Percentiles rank a stretch among this genome's conserved stretches.
phyloP scores from a whole-genome alignment of 106 monocot genomes.

The Dendrobium catenatum region DNA sequence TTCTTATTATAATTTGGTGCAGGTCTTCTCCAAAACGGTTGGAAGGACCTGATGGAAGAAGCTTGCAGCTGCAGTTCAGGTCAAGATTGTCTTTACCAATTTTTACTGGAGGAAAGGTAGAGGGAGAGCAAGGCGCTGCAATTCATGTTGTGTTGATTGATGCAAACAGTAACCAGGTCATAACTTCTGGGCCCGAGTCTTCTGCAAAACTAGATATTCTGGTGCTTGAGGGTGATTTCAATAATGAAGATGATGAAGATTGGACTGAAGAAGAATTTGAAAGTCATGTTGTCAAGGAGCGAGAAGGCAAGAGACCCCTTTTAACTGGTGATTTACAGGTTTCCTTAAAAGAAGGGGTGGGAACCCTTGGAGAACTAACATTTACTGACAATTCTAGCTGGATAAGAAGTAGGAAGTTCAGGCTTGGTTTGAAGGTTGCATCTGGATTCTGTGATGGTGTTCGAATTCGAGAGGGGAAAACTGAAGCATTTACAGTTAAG shows the following conservation, averaged over 20 bases:
- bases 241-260: slow-evolving; percentile 34
- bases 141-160: slow-evolving; percentile 51
- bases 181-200: slow-evolving; percentile 35
- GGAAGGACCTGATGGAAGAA: slow-evolving; percentile 44
- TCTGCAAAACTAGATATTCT: slow-evolving; percentile 33
- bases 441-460: slow-evolving; percentile 26
- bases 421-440: slow-evolving; percentile 31
- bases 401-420: slow-evolving; percentile 39
- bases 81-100: slow-evolving; percentile 32
- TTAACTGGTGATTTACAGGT: slow-evolving; percentile 34
- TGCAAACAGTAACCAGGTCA: slow-evolving; percentile 21
- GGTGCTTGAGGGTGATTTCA: slow-evolving; percentile 33
- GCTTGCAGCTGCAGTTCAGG: slow-evolving; percentile 34
- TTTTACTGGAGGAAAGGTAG: slow-evolving; percentile 41
- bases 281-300: slow-evolving; percentile 39
- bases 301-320: slow-evolving; percentile 37
- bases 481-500: slow-evolving; percentile 36
- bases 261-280: slow-evolving; percentile 35
- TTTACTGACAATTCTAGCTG: slow-evolving; percentile 41
- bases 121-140: slow-evolving; percentile 37
- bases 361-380: slow-evolving; percentile 31
- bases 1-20: not conserved
- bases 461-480: slow-evolving; percentile 39
- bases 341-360: slow-evolving; percentile 35
- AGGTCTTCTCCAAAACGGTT: slow-evolving; percentile 34